Evolutionary conservation across 164 flowering plant species (phyloP), one percentile per base, ranked within the genome.

Genomic region (Protea cynaroides): DNA sequence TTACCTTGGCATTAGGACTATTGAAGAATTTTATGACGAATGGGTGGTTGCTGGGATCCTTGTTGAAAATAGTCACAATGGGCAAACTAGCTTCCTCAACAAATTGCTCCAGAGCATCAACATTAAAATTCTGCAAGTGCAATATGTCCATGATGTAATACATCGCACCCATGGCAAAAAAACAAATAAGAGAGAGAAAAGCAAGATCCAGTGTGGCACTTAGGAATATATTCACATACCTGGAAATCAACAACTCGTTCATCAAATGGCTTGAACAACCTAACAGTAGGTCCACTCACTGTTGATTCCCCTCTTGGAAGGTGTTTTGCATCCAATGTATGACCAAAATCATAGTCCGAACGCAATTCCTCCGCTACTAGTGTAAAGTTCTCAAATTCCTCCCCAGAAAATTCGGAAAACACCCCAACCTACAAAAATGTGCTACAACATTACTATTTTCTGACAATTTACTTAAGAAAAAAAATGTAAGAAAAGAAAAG

Each of bases 221-320:
- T 38, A 37, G 40, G 29, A 47, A 67, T 18, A 47, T 19, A 29
- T 58, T 10, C 22, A 18, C 59, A 19, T 78, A 93, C 98, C 97
- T 87, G 67, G 56, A 62, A 83, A 78, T 93, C 98, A 58, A 86
- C 91, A 67, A 81, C 73, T 38, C 82, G 86, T 70, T 93, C 98
- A 82, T 93, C 98, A 79, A 90, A 93, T 59, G 97, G 97, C 80
- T 93, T 93, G 68, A 91, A 80, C 66, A 93, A 67, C 74, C 98
- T 82, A 69, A 93, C 72, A 1, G 72, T 47, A 24, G 98, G 93
- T 7, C 80, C 85, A 24, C 77, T 56, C 12, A 88, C 83, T 11
- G 94, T 80, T 60, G 86, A 69, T 46, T 86, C 95, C 2, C 97
- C 97, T 22, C 81, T 87, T 62, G 96, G 95, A 72, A 93, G 89